Conservation (phyloP, 345 rosid genomes). For the Salix viminalis region DNA sequence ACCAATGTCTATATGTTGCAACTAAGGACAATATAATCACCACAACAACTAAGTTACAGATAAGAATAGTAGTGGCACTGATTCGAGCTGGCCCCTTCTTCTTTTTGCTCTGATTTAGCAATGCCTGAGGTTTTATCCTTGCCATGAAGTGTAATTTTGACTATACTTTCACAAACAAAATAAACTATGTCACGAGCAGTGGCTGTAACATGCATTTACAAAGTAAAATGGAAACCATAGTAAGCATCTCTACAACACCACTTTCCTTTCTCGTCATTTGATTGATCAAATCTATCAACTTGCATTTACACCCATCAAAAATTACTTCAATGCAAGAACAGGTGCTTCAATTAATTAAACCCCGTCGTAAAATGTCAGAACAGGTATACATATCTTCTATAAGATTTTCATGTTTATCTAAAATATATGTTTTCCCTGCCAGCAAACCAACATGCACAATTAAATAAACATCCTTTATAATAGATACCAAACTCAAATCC, state of each 20-base stretch:
- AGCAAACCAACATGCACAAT: not conserved
- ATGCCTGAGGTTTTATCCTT: slow-evolving; percentile 77
- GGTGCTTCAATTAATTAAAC: not conserved
- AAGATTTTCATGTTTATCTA: not conserved
- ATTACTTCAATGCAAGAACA: not conserved
- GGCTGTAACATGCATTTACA: not conserved
- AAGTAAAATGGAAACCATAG: not conserved
- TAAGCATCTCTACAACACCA: not conserved
- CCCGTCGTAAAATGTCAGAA: not conserved
- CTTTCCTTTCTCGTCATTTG: not conserved
- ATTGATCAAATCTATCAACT: slow-evolving; percentile 2
- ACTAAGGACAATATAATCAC: slow-evolving; percentile 42
- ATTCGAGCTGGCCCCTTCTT: slow-evolving; percentile 65
- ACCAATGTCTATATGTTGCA: slow-evolving; percentile 62
- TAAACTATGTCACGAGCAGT: not conserved
- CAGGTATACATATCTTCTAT: not conserved
- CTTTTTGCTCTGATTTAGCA: slow-evolving; percentile 74
- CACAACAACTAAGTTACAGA: slow-evolving; percentile 46
- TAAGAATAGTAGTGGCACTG: slow-evolving; percentile 48
- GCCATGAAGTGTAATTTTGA: slow-evolving; percentile 44
- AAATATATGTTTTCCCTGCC: not conserved
- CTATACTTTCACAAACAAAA: not conserved
- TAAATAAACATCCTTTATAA: not conserved
- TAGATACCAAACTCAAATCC: not conserved
- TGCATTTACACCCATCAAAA: not conserved